phyloP scores from a whole-genome alignment of 2,329 filamentous ascomycete species.

The Xenoacremonium recifei region DNA sequence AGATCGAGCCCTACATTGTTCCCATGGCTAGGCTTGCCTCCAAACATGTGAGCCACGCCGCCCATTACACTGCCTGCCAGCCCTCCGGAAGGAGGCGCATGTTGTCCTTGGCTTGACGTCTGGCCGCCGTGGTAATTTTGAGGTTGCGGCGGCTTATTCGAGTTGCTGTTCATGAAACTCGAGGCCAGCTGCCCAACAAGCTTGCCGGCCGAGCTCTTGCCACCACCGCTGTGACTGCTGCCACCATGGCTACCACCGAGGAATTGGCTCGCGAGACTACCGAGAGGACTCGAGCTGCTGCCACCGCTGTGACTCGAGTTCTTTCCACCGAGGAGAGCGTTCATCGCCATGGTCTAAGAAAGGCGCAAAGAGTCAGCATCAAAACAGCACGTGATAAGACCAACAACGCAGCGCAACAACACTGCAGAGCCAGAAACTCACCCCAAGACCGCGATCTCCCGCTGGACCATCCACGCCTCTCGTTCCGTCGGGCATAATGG shows the following conservation, averaged over 20 bases:
- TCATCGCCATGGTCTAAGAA: conserved; percentile 57
- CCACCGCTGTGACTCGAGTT: conserved; percentile 30
- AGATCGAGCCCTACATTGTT: conserved; percentile 25
- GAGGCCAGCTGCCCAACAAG: conserved; percentile 57
- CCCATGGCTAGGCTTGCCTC: conserved; percentile 39
- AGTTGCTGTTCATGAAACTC: conserved; percentile 48
- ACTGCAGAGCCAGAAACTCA: conserved; percentile 41
- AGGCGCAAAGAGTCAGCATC: conserved; percentile 7
- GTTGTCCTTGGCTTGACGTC: conserved; percentile 27
- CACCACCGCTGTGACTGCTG: conserved; percentile 32
- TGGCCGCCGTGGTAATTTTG: conserved; percentile 50
- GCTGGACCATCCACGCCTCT: conserved; percentile 50
- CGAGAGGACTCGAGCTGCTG: conserved; percentile 38
- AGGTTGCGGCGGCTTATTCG: conserved; percentile 43
- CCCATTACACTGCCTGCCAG: conserved; percentile 54
- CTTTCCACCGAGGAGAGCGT: conserved; percentile 54
- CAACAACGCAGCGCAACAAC: not conserved
- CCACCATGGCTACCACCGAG: conserved; percentile 34
- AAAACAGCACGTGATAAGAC: not conserved
- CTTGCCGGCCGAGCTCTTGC: conserved; percentile 48
- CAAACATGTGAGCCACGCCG: conserved; percentile 54
- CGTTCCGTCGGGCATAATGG: conserved; percentile 51
- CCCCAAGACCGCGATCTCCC: conserved; percentile 63
- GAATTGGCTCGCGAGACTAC: conserved; percentile 47
- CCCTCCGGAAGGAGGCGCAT: conserved; percentile 37